Evolutionary conservation across 805 yeast genomes (phyloP).

Genomic region (Metschnikowia picachoensis): DNA sequence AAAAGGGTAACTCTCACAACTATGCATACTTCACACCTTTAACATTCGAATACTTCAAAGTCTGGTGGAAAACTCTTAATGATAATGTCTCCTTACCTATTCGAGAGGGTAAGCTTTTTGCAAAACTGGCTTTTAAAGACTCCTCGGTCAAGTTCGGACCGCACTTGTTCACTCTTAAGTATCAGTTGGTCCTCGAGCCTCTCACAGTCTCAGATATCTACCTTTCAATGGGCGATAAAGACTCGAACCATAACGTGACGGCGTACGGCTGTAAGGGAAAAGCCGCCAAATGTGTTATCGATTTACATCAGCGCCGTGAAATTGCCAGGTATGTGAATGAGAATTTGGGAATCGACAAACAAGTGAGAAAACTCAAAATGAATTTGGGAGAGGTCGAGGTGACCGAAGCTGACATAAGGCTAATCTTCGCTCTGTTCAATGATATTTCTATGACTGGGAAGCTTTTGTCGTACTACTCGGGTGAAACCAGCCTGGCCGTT

Average conservation of each 20-base stretch:
- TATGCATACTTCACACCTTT: conserved; percentile 38
- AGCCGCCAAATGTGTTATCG: conserved; percentile 31
- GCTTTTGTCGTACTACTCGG: conserved; percentile 15
- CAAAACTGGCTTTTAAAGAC: conserved; percentile 14
- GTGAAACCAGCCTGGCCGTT: conserved; percentile 8
- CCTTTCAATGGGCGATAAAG: conserved; percentile 25
- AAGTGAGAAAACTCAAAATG: conserved; percentile 52
- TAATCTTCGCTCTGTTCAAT: conserved; percentile 59
- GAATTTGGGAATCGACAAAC: conserved; percentile 32
- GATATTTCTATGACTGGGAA: conserved; percentile 43
- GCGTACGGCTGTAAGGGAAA: conserved; percentile 40
- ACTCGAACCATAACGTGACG: conserved; percentile 23
- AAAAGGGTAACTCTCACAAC: conserved; percentile 30
- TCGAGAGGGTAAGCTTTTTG: conserved; percentile 33
- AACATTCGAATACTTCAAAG: conserved; percentile 35
- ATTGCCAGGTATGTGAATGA: conserved; percentile 36
- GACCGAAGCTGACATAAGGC: conserved; percentile 62
- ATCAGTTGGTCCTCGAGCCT: conserved; percentile 39
- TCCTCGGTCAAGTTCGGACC: conserved; percentile 35
- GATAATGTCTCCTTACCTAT: conserved; percentile 33
- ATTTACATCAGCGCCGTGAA: conserved; percentile 39
- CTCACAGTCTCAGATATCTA: conserved; percentile 36
- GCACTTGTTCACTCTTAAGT: conserved; percentile 40
- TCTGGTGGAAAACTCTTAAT: conserved; percentile 41
- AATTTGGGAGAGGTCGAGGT: conserved; percentile 69